Evolutionary conservation across 1,284 basidiomycete species (phyloP).

Genomic region (Apiotrichum gamsii): DNA sequence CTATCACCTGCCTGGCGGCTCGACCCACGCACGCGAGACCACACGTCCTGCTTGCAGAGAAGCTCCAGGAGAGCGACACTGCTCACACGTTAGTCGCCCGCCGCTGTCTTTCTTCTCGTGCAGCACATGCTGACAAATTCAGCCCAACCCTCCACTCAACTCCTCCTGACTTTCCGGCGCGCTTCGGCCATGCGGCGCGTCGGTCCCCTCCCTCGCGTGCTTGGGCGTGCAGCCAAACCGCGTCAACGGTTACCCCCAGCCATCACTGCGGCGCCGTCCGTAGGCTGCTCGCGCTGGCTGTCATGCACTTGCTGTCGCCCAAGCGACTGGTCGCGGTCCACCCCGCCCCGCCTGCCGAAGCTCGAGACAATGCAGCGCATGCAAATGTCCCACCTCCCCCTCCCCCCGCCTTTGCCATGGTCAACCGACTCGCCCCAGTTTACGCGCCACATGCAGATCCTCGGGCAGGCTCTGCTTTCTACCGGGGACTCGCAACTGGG

Average conservation of each 20-base stretch:
- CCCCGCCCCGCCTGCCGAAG: slow-evolving; percentile 3
- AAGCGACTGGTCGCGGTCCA: neutral
- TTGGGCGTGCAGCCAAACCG: too few relatives aligned
- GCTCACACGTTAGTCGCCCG: too few relatives aligned
- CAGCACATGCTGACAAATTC: neutral
- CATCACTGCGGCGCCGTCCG: slow-evolving; percentile 25
- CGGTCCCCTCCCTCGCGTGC: neutral
- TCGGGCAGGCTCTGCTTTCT: slow-evolving; percentile 27
- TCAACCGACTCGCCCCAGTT: slow-evolving; percentile 41
- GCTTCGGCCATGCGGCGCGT: slow-evolving; percentile 1
- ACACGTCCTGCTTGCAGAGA: too few relatives aligned
- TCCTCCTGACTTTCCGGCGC: too few relatives aligned
- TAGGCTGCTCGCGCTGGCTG: slow-evolving; percentile 41
- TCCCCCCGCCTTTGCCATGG: slow-evolving; percentile 39
- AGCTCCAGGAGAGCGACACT: too few relatives aligned
- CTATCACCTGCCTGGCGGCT: too few relatives aligned
- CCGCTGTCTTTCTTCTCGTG: neutral
- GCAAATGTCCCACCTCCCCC: slow-evolving; percentile 29
- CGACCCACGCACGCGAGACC: too few relatives aligned
- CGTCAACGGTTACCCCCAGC: too few relatives aligned
- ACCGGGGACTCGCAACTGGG: slow-evolving; percentile 24
- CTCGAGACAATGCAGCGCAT: slow-evolving; percentile 12
- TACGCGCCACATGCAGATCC: slow-evolving; percentile 34
- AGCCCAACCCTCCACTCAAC: too few relatives aligned
- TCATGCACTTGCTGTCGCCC: slow-evolving; percentile 28